These are phyloP conservation scores for Xylaria sp. DNA, from an alignment of 495 filamentous ascomycete genomes.

Conservation along the genomic window DNA sequence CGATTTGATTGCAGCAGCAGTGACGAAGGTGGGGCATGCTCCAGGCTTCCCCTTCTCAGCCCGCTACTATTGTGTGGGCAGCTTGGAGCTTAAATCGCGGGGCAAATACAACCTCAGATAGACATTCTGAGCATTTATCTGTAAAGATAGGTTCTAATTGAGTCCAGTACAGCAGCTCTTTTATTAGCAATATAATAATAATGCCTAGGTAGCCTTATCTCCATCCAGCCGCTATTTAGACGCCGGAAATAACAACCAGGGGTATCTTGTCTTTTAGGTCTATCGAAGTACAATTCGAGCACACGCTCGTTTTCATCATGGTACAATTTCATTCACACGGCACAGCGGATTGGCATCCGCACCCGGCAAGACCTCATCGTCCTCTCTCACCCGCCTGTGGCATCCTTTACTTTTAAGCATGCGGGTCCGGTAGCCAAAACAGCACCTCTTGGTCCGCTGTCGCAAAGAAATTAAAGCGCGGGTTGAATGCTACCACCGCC, in stretches of 20 bases:
- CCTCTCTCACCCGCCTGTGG: background rate
- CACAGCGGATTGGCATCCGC: background rate
- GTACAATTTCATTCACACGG: constrained; percentile 16
- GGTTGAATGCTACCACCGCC: constrained; percentile 85
- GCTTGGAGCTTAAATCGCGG: constrained; percentile 29
- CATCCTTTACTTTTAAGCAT: constrained; percentile 53
- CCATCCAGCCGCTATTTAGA: constrained; percentile 29
- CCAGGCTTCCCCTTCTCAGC: background rate
- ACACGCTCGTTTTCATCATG: constrained; percentile 11
- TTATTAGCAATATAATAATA: background rate
- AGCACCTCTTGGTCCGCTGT: constrained; percentile 86
- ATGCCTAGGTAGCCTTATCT: background rate
- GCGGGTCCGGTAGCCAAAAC: constrained; percentile 87
- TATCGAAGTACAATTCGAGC: constrained; percentile 11
- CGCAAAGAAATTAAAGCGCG: constrained; percentile 85
- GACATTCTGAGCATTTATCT: background rate
- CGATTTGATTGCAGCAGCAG: constrained; percentile 21
- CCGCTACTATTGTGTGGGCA: constrained; percentile 3
- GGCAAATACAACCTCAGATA: constrained; percentile 20
- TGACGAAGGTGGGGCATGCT: constrained; percentile 30
- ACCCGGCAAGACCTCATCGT: background rate
- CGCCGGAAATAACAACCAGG: constrained; percentile 36
- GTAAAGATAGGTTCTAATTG: too few species aligned
- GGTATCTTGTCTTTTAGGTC: constrained; percentile 35
- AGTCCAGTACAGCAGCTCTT: background rate